A percentile compares a stretch with the other conserved stretches of the same genome.
Evolutionary conservation across 2,329 filamentous ascomycete genomes (phyloP).

Genomic region (Pseudohalonectria lignicola): DNA sequence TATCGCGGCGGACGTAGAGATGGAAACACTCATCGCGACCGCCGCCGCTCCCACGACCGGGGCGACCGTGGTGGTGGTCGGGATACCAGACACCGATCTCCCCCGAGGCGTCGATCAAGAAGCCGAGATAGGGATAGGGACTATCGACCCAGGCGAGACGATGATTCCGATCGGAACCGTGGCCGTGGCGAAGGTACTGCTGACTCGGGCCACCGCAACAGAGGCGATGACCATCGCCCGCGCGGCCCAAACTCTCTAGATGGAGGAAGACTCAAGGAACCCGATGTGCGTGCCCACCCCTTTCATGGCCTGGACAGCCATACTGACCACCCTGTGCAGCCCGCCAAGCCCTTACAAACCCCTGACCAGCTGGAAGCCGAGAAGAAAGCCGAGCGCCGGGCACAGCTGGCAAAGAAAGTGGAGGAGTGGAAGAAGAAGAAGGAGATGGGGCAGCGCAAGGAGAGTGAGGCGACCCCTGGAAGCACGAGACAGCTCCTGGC

Average conservation of each 20-base stretch:
- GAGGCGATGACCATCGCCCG: conserved; percentile 50
- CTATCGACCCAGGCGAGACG: conserved; percentile 59
- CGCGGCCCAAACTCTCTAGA: conserved; percentile 40
- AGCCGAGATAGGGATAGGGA: conserved; percentile 56
- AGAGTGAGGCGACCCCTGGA: conserved; percentile 54
- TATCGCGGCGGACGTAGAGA: conserved; percentile 53
- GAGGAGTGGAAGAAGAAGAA: conserved; percentile 91
- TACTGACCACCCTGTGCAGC: conserved; percentile 24
- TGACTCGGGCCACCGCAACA: conserved; percentile 57
- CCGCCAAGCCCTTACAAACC: conserved; percentile 38
- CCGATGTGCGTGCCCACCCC: conserved; percentile 41
- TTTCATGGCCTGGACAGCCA: not conserved
- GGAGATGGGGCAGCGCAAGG: conserved; percentile 62
- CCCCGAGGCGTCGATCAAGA: conserved; percentile 43
- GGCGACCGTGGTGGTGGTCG: too few species aligned
- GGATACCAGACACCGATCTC: conserved; percentile 47
- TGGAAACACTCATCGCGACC: conserved; percentile 36
- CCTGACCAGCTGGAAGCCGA: conserved; percentile 54
- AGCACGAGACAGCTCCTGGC: conserved; percentile 57
- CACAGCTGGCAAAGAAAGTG: too few species aligned
- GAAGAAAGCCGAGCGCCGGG: conserved; percentile 69
- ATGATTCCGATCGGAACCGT: conserved; percentile 55
- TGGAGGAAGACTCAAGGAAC: conserved; percentile 33
- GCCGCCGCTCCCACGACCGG: conserved; percentile 52
- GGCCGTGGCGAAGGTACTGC: conserved; percentile 58